Evolutionary conservation across 805 yeast species (phyloP).

Genomic region (Naumovozyma dairenensis): DNA sequence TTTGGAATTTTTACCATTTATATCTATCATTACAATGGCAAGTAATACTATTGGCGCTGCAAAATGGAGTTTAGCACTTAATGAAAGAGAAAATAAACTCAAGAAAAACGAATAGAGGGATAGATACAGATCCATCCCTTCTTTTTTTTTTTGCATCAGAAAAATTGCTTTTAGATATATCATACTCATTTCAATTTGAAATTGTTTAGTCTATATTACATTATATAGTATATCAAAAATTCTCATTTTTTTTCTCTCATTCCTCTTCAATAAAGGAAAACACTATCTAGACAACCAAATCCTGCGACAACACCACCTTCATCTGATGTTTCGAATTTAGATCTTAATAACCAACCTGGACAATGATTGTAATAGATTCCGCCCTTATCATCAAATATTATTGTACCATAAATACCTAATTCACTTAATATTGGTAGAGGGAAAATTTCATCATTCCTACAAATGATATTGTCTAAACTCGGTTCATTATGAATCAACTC

Average conservation of each 20-base stretch:
- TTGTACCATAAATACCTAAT: slow-evolving; percentile 81
- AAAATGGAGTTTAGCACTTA: slow-evolving; percentile 38
- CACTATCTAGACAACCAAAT: slow-evolving; percentile 89
- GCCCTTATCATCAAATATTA: slow-evolving; percentile 54
- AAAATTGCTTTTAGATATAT: not conserved
- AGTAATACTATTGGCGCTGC: slow-evolving; percentile 58
- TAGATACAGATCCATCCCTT: no score
- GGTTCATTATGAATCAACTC: slow-evolving; percentile 74
- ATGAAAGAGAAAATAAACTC: slow-evolving; percentile 1
- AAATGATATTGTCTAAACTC: slow-evolving; percentile 52
- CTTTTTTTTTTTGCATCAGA: not conserved
- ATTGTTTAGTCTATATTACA: slow-evolving; percentile 1
- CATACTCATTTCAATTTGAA: not conserved
- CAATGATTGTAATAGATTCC: slow-evolving; percentile 52
- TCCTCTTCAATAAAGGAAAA: slow-evolving; percentile 37
- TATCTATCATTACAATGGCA: slow-evolving; percentile 44
- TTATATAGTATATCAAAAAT: no score
- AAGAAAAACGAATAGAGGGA: no score
- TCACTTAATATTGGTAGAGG: slow-evolving; percentile 80
- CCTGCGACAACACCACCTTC: slow-evolving; percentile 99
- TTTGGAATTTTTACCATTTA: slow-evolving; percentile 45
- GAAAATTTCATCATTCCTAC: slow-evolving; percentile 53
- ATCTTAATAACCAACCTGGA: slow-evolving; percentile 80
- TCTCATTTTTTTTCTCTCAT: no score
- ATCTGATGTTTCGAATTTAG: slow-evolving; percentile 76